phyloP scores from a whole-genome alignment of 2,329 filamentous ascomycete genomes.

The Periconia sp. region DNA sequence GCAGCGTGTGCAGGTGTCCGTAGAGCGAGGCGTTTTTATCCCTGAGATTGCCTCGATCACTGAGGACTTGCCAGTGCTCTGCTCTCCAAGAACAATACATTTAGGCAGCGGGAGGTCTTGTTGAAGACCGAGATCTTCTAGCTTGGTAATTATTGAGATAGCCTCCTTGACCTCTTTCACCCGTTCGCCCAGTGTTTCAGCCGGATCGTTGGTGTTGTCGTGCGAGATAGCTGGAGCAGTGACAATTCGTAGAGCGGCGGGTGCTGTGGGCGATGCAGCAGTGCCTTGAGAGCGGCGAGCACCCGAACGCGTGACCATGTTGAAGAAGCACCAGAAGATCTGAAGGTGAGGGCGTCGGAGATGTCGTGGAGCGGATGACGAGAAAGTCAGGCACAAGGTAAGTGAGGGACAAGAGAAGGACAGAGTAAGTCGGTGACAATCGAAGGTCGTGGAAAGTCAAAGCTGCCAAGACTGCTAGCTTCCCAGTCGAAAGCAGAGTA shows the following conservation, averaged over 20 bases:
- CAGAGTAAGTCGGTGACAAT: too few species aligned
- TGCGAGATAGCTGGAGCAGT: background rate
- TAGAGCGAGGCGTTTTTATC: conserved; percentile 70
- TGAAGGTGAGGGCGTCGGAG: too few species aligned
- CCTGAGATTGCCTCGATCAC: conserved; percentile 55
- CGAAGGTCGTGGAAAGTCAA: too few species aligned
- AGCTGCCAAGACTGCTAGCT: too few species aligned
- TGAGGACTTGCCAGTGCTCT: conserved; percentile 80
- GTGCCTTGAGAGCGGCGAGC: background rate
- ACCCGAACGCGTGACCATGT: conserved; percentile 1
- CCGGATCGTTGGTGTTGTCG: conserved; percentile 1
- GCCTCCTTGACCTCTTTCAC: conserved; percentile 56
- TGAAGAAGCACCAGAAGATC: too few species aligned
- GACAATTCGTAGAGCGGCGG: background rate
- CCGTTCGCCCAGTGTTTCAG: conserved; percentile 56
- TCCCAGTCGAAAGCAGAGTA: too few species aligned
- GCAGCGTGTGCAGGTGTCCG: conserved; percentile 77
- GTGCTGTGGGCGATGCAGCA: too few species aligned
- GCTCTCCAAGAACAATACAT: conserved; percentile 75
- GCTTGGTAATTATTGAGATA: conserved; percentile 63
- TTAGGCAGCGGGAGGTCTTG: conserved; percentile 71
- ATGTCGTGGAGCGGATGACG: too few species aligned
- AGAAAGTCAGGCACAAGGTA: too few species aligned
- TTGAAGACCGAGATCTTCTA: conserved; percentile 69
- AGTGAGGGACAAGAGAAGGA: too few species aligned